These are phyloP conservation scores for Aspergillus terreus DNA, from an alignment of 2,329 filamentous ascomycete species.

Conservation along the genomic window DNA sequence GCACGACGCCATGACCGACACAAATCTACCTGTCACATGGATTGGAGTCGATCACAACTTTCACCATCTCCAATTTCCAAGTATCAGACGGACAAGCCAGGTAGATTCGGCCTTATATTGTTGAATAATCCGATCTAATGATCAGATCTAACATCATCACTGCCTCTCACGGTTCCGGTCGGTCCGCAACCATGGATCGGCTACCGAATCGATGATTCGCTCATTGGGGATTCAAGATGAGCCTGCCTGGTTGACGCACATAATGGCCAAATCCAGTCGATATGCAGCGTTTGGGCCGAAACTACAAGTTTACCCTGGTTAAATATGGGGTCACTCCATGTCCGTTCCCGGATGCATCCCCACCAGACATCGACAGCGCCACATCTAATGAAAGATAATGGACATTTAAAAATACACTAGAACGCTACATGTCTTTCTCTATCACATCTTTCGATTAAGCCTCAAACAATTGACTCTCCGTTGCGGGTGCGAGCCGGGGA, in stretches of 20 bases:
- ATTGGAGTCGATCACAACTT: no score
- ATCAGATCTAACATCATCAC: neutral
- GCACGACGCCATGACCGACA: no score
- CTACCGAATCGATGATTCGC: constrained; percentile 3
- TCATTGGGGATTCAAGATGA: neutral
- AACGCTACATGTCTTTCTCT: neutral
- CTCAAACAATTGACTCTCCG: neutral
- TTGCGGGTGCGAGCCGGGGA: neutral
- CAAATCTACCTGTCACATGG: no score
- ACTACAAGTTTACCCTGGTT: neutral
- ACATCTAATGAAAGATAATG: neutral
- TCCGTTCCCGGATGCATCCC: neutral
- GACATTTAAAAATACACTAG: no score
- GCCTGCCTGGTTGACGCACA: neutral
- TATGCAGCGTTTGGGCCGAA: neutral
- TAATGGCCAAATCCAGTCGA: neutral
- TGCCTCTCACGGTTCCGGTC: neutral
- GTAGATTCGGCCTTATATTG: no score
- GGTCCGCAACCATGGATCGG: constrained; percentile 1
- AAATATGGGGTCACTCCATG: neutral
- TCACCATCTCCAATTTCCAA: no score
- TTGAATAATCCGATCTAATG: neutral
- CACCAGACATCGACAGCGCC: neutral
- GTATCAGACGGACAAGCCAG: no score
- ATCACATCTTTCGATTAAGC: neutral